Evolutionary conservation across 805 yeast species (phyloP).

Genomic region (Cyberlindnera euphorbiae): DNA sequence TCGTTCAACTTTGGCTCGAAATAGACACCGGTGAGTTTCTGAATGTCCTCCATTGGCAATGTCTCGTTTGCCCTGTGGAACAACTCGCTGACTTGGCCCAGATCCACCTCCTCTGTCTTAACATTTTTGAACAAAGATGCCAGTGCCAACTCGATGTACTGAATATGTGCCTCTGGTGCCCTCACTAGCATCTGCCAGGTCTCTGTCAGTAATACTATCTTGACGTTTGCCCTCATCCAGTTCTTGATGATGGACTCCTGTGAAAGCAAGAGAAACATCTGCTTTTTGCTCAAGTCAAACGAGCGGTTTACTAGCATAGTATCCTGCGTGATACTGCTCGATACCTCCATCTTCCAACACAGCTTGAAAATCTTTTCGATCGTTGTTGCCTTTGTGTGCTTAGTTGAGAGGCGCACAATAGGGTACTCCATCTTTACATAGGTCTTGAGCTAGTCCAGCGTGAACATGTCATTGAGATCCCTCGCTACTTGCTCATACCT

Average conservation of each 20-base stretch:
- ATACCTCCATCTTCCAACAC: constrained; percentile 18
- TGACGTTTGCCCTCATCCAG: constrained; percentile 25
- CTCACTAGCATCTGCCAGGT: constrained; percentile 20
- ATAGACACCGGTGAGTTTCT: constrained; percentile 21
- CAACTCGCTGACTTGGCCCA: constrained; percentile 11
- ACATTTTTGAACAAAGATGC: constrained; percentile 15
- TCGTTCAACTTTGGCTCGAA: constrained; percentile 14
- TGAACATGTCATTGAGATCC: constrained; percentile 13
- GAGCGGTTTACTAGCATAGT: constrained; percentile 17
- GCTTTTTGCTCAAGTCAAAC: constrained; percentile 18
- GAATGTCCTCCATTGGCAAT: constrained; percentile 23
- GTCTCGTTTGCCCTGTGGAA: constrained; percentile 5
- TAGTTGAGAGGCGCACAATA: not conserved
- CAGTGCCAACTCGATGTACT: constrained; percentile 23
- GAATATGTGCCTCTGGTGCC: constrained; percentile 20
- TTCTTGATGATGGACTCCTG: constrained; percentile 20
- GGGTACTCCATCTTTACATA: constrained; percentile 14
- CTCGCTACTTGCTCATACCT: constrained; percentile 16
- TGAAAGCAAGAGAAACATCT: constrained; percentile 19
- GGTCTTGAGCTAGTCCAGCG: constrained; percentile 13
- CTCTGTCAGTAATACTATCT: constrained; percentile 18
- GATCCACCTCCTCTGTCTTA: constrained; percentile 13
- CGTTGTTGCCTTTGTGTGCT: constrained; percentile 5
- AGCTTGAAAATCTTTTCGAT: constrained; percentile 8
- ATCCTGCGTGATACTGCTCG: constrained; percentile 14